Conservation (phyloP, 768 basidiomycete genomes). For the Serendipita sp. region DNA sequence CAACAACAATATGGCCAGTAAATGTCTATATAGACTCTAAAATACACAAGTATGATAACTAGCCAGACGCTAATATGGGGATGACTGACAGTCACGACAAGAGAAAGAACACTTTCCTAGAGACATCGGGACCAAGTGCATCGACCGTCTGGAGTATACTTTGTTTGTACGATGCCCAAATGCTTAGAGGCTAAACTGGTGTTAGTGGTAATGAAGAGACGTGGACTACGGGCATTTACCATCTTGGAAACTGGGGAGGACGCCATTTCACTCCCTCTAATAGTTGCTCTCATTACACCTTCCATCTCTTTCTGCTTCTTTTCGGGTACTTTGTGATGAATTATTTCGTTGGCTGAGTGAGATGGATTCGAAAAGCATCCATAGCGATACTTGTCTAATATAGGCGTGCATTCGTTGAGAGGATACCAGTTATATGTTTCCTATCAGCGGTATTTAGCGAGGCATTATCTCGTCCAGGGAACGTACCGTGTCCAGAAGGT, state of each 20-base stretch:
- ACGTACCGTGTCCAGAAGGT: slow-evolving; percentile 67
- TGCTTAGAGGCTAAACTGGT: background rate
- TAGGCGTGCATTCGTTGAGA: slow-evolving; percentile 35
- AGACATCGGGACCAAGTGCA: background rate
- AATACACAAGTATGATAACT: too few relatives aligned
- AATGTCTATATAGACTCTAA: too few relatives aligned
- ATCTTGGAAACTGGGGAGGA: too few relatives aligned
- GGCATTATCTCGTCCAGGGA: background rate
- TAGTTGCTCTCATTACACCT: background rate
- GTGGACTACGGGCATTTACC: too few relatives aligned
- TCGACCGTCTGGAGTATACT: background rate
- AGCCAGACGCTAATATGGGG: too few relatives aligned
- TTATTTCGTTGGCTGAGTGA: background rate
- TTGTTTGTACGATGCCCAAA: background rate
- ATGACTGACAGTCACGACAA: too few relatives aligned
- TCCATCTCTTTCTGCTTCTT: background rate
- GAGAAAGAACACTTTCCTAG: slow-evolving; percentile 15
- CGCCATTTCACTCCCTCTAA: too few relatives aligned
- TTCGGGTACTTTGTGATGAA: background rate
- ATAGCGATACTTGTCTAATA: slow-evolving; percentile 55
- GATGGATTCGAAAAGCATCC: slow-evolving; percentile 46
- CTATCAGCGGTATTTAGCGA: slow-evolving; percentile 22
- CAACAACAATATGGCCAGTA: too few relatives aligned
- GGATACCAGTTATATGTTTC: slow-evolving; percentile 68
- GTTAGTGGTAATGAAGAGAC: too few relatives aligned